These are phyloP conservation scores for Phytophthora nicotianae DNA, from an alignment of 352 stramenopile genomes.

Conservation along the genomic window DNA sequence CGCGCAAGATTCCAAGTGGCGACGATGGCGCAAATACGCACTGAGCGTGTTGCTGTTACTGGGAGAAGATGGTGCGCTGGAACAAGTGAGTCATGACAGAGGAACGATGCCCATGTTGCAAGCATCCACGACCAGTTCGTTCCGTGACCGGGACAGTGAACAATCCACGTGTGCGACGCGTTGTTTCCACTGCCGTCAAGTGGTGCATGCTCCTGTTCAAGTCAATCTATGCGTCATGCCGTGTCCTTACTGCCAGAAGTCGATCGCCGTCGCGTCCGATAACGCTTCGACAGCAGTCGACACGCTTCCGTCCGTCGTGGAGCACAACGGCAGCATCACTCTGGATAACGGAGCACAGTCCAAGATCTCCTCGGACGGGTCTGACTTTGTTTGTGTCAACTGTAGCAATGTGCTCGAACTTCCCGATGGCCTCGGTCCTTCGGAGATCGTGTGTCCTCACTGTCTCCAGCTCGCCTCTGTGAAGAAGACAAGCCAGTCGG, in stretches of 20 bases:
- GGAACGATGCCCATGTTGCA: conserved; percentile 22
- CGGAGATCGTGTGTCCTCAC: conserved; percentile 72
- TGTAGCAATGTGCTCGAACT: conserved; percentile 60
- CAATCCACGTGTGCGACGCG: conserved; percentile 40
- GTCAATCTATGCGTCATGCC: conserved; percentile 35
- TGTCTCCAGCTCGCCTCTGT: conserved; percentile 63
- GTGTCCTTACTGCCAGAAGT: conserved; percentile 57
- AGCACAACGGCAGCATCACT: conserved; percentile 22
- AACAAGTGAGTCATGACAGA: conserved; percentile 32
- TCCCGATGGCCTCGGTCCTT: conserved; percentile 41
- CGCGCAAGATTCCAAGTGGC: conserved; percentile 37
- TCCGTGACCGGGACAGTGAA: conserved; percentile 23
- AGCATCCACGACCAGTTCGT: conserved; percentile 18
- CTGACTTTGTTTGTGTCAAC: conserved; percentile 61
- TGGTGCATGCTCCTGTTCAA: conserved; percentile 45
- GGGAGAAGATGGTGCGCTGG: conserved; percentile 48
- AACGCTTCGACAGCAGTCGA: conserved; percentile 35
- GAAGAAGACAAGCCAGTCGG: conserved; percentile 39
- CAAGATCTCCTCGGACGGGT: conserved; percentile 8
- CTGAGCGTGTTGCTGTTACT: conserved; percentile 52
- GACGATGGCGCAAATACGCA: conserved; percentile 42
- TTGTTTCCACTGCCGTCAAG: conserved; percentile 64
- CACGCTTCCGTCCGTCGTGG: conserved; percentile 33
- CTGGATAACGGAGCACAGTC: conserved; percentile 1
- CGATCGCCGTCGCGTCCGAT: conserved; percentile 41